phyloP scores from a whole-genome alignment of 1,284 basidiomycete species.

The Trametes sp. region DNA sequence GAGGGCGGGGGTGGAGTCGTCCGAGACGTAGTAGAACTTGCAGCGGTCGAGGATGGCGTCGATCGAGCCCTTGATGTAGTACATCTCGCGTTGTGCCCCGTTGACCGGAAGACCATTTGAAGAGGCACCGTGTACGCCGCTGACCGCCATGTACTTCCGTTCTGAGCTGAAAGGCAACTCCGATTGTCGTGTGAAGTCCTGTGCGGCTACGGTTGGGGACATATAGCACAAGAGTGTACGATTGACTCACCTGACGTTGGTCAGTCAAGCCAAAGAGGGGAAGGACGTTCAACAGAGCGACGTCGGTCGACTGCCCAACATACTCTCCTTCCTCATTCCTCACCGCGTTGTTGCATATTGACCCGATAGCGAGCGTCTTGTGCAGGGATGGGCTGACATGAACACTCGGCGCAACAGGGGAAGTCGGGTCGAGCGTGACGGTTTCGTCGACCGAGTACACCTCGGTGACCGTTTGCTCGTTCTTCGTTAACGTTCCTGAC shows the following conservation, averaged over 20 bases:
- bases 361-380: slow-evolving; percentile 72
- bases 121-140: slow-evolving; percentile 62
- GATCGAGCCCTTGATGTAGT: slow-evolving; percentile 93
- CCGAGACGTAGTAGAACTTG: slow-evolving; percentile 87
- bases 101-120: slow-evolving; percentile 51
- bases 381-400: slow-evolving; percentile 61
- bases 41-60: slow-evolving; percentile 88
- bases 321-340: slow-evolving; percentile 78
- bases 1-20: slow-evolving; percentile 82
- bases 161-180: slow-evolving; percentile 95
- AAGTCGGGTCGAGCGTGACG: slow-evolving; percentile 66
- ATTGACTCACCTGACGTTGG: slow-evolving; percentile 64
- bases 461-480: slow-evolving; percentile 94
- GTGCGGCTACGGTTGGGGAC: not conserved
- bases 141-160: slow-evolving; percentile 91
- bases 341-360: slow-evolving; percentile 76
- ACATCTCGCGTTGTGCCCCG: slow-evolving; percentile 60
- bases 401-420: slow-evolving; percentile 39
- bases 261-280: slow-evolving; percentile 75
- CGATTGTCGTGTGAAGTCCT: slow-evolving; percentile 77
- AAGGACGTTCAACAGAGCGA: slow-evolving; percentile 90
- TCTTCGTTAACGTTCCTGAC: slow-evolving; percentile 92
- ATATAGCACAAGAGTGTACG: not conserved
- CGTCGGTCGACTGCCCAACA: slow-evolving; percentile 93
- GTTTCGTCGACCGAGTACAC: slow-evolving; percentile 88